Evolutionary conservation across 75 land plant genomes (phyloP), one percentile per base, ranked within the genome.

Genomic region (Pseudotsuga menziesii): DNA sequence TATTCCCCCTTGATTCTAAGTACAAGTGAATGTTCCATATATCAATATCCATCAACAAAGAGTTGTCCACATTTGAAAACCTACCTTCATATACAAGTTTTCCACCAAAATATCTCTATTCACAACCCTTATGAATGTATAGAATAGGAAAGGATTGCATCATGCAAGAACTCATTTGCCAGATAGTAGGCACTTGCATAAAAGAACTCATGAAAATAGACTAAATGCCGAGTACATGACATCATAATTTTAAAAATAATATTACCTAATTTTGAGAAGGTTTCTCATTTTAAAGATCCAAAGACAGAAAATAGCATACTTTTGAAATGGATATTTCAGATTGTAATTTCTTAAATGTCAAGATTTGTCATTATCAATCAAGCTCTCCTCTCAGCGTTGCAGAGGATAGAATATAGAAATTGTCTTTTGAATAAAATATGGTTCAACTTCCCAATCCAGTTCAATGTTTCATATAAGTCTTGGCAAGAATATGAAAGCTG

Each of bases 331-430:
- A 44, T 44, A 44, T 39, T 69, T n/a, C 36, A 44, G 39, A 69
- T 44, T 66, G 70, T 6, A 66, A n/a, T 69, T 69, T 69, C 72
- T 44, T 6, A 69, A 19, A 69, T 69, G 72, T 69, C 11, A 20
- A 39, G 48, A 39, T 41, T 39, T 69, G 48, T 44, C 22, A 69
- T 19, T n/a, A n/a, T 17, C 36, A 20, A 69, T 39, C 72, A 69
- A 67, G 44, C 71, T 67, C 48, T 67, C n/a, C 27, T 27, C 36
- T 66, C 44, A 36, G 39, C 19, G n/a, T 39, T 20, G 48, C 48
- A 20, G n/a, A 69, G 4, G 72, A 69, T 48, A 69, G 72, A 69
- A 69, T 17, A 41, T 39, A 19, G 5, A 41, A 36, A 20, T 39
- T 69, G 72, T 69, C 48, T 69, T 69, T 69, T 39, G 20, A 69